Base-by-base conservation (phyloP, 2,329 filamentous ascomycete genomes). In the Didymella pomorum region DNA sequence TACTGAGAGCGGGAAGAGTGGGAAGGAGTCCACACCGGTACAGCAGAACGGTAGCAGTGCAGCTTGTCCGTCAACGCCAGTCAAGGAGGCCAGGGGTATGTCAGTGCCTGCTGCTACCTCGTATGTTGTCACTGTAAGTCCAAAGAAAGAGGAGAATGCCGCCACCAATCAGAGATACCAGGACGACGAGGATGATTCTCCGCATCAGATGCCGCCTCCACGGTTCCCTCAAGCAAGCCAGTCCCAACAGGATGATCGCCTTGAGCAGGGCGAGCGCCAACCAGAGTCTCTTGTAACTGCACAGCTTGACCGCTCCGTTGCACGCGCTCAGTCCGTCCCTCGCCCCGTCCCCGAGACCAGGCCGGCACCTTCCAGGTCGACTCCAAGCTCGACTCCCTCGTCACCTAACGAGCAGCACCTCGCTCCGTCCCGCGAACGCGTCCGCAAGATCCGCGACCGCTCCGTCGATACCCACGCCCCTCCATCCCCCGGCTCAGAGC, bases 401-500 rank as follows among this genome's bases (percentile, higher is more conserved):
- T 47, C 45, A 20, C 29, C 29, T 41, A 41, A 28, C 33, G 23
- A 28, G 2, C 33, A 31, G 1, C 20, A 25, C n/a, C 16, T 28
- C 2, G 29, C 28, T n/a, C 33, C 35, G 2, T n/a, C 29, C 10
- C 42, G 23, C 1, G 42, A 35, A 4, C 42, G 42, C 31, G 5
- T n/a, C 5, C 41, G 21, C 18, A 20, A 42, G 7, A 4, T 11
- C 20, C 56, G 50, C 31, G 26, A 25, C 25, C 39, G 23, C 11
- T 35, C 47, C 3, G 23, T 16, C 29, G 23, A 31, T 18, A 18
- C 4, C n/a, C n/a, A 20, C n/a, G 31, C 31, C 14, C 16, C 35
- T 3, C n/a, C 35, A 10, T 31, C 48, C n/a, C 50, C 50, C 2
- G 60, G 51, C 12, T 21, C 53, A 8, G 61, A 61, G 33, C 45